Percentiles rank a stretch among this genome's conserved stretches.
These are phyloP conservation scores for Orobanche coerulescens DNA, from an alignment of 257 asterid species.

Conservation along the genomic window DNA sequence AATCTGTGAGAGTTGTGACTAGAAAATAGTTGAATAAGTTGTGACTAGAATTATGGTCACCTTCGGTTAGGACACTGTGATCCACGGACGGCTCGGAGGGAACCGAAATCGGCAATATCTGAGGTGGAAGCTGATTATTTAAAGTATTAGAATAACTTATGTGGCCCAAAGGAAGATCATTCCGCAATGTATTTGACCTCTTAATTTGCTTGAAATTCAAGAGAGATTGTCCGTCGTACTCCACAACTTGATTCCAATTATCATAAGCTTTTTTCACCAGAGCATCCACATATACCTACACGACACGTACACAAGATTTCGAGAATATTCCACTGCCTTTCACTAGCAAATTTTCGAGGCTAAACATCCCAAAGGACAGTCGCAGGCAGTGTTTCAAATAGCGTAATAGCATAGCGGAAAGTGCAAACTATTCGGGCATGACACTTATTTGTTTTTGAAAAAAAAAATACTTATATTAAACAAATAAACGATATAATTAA, in stretches of 20 bases:
- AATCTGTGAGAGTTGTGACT: too few species aligned
- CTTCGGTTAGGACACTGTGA: constrained; percentile 54
- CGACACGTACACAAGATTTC: constrained; percentile 2
- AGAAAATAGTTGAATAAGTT: too few species aligned
- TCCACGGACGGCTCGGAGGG: constrained; percentile 47
- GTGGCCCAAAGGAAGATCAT: constrained; percentile 52
- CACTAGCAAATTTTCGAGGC: neutral
- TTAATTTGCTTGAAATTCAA: constrained; percentile 58
- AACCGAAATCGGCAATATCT: constrained; percentile 38
- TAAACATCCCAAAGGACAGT: neutral
- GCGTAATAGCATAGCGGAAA: too few species aligned
- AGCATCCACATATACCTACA: constrained; percentile 70
- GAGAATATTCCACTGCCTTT: constrained; percentile 10
- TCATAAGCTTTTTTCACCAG: constrained; percentile 93
- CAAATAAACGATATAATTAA: too few species aligned
- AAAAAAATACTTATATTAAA: too few species aligned
- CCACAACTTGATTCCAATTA: constrained; percentile 84
- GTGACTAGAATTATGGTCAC: constrained; percentile 38
- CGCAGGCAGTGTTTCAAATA: too few species aligned
- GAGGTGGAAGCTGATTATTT: constrained; percentile 50
- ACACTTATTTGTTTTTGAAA: too few species aligned
- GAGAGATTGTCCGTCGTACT: constrained; percentile 89
- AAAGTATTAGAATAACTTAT: constrained; percentile 50
- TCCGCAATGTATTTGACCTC: constrained; percentile 31
- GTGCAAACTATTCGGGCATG: too few species aligned